phyloP scores from a whole-genome alignment of 2,329 filamentous ascomycete species.

The Phialemoniopsis sp. region DNA sequence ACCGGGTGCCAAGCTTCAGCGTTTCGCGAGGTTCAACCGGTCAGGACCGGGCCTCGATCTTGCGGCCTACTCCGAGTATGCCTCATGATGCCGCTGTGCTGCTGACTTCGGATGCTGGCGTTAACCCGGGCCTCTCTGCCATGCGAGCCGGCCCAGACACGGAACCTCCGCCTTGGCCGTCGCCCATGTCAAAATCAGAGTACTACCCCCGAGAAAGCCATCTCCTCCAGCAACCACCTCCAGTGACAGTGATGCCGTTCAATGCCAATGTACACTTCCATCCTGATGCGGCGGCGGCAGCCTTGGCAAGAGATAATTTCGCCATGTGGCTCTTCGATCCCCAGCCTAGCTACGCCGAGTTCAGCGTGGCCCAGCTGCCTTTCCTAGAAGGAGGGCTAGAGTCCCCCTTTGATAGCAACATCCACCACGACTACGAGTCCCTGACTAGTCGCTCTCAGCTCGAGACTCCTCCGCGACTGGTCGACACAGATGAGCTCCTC shows the following conservation, averaged over 20 bases:
- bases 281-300: slow-evolving; percentile 23
- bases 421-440: slow-evolving; percentile 47
- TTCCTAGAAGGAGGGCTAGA: slow-evolving; percentile 46
- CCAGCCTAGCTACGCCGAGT: slow-evolving; percentile 34
- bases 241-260: slow-evolving; percentile 27
- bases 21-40: too few species aligned
- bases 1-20: slow-evolving; percentile 44
- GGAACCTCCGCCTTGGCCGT: slow-evolving; percentile 14
- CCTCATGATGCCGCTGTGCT: slow-evolving; percentile 43
- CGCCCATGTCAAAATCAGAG: slow-evolving; percentile 21
- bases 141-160: slow-evolving; percentile 12
- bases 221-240: slow-evolving; percentile 20
- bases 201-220: slow-evolving; percentile 27
- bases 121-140: slow-evolving; percentile 18
- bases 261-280: slow-evolving; percentile 24
- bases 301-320: slow-evolving; percentile 37
- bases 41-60: too few species aligned
- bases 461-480: slow-evolving; percentile 35
- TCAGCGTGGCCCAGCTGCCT: slow-evolving; percentile 36
- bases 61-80: slow-evolving; percentile 21
- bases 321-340: slow-evolving; percentile 47
- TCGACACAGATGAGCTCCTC: slow-evolving; percentile 36
- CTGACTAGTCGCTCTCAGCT: slow-evolving; percentile 41
- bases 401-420: slow-evolving; percentile 46
- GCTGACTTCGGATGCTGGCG: slow-evolving; percentile 33